Percentiles rank a stretch among this genome's conserved stretches.
phyloP scores from a whole-genome alignment of 2,329 filamentous ascomycete genomes.

The Aspergillus fischeri region DNA sequence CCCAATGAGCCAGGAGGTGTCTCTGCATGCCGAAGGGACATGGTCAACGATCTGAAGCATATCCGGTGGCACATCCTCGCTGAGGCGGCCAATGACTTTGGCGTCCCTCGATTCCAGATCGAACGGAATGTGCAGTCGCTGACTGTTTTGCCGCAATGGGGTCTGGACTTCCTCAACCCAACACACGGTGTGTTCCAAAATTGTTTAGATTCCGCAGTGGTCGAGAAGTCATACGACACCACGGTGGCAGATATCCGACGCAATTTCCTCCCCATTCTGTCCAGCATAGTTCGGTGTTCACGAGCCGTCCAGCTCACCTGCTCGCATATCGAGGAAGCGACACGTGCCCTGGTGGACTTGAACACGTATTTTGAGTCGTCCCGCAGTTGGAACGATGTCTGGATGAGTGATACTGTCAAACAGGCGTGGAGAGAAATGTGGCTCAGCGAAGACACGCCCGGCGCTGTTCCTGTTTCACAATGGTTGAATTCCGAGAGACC shows the following conservation, averaged over 20 bases:
- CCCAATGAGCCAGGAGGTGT: constrained; percentile 53
- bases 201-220: constrained; percentile 49
- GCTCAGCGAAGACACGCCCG: constrained; percentile 43
- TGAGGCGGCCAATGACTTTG: constrained; percentile 54
- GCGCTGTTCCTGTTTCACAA: constrained; percentile 30
- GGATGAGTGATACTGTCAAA: constrained; percentile 44
- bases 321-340: constrained; percentile 43
- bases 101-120: constrained; percentile 53
- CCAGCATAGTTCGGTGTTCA: constrained; percentile 48
- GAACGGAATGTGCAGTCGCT: constrained; percentile 54
- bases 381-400: constrained; percentile 48
- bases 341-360: constrained; percentile 47
- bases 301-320: constrained; percentile 43
- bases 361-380: constrained; percentile 49
- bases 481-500: constrained; percentile 40
- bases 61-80: constrained; percentile 54
- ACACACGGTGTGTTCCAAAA: constrained; percentile 53
- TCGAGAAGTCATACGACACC: constrained; percentile 44
- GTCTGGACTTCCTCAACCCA: constrained; percentile 50
- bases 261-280: constrained; percentile 52
- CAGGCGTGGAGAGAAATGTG: constrained; percentile 46
- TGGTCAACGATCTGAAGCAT: constrained; percentile 51
- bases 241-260: constrained; percentile 43
- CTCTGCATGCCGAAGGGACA: constrained; percentile 52
- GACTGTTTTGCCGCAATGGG: constrained; percentile 53